Evolutionary conservation across 441 rosid species (phyloP).

Genomic region (Jatropha multifida): DNA sequence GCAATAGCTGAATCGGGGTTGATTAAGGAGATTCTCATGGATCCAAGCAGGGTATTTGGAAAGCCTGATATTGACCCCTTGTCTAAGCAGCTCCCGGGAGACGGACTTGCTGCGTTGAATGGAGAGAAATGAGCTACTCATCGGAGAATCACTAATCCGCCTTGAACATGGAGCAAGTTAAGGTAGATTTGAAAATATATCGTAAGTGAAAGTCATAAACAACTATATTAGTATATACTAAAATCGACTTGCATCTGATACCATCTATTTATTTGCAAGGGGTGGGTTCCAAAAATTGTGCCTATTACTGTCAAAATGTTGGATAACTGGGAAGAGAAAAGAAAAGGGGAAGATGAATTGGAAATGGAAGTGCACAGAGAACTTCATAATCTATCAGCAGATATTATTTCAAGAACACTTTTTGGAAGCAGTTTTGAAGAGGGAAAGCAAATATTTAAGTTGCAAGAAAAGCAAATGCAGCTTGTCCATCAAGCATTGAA

Average conservation of each 20-base stretch:
- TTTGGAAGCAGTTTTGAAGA: conserved; percentile 77
- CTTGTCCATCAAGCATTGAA: conserved; percentile 49
- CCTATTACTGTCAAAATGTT: conserved; percentile 44
- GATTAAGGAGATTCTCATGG: conserved; percentile 42
- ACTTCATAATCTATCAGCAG: conserved; percentile 60
- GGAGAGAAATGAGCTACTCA: conserved; percentile 70
- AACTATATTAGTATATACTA: no score
- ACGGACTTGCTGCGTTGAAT: conserved; percentile 47
- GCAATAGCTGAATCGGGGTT: conserved; percentile 46
- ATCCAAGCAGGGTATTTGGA: conserved; percentile 32
- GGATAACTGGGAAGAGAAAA: conserved; percentile 60
- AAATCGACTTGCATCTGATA: no score
- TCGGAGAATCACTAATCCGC: conserved; percentile 59
- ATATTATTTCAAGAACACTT: conserved; percentile 71
- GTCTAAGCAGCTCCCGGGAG: conserved; percentile 44
- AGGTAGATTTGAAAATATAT: conserved; percentile 34
- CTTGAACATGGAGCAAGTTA: conserved; percentile 53
- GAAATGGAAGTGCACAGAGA: conserved; percentile 62
- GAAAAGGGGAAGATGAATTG: conserved; percentile 49
- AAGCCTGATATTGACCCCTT: conserved; percentile 37
- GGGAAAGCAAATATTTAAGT: conserved; percentile 60
- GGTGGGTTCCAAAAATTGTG: conserved; percentile 72
- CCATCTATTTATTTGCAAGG: conserved; percentile 28
- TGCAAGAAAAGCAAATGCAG: conserved; percentile 67
- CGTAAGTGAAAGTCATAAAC: no score